Evolutionary conservation across 441 rosid species (phyloP).

Genomic region (Omphalea diandra): DNA sequence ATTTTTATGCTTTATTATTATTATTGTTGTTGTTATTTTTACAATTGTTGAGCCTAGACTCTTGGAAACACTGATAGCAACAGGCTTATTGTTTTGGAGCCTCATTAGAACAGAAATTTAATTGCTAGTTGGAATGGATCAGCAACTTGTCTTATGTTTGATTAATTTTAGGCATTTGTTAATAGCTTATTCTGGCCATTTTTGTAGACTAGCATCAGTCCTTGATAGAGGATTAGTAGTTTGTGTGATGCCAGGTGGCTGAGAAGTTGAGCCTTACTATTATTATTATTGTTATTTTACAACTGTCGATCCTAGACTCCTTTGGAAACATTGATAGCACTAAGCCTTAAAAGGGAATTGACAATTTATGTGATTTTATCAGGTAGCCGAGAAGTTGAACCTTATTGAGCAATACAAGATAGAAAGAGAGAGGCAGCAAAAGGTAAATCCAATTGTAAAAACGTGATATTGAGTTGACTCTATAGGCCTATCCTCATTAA

Average conservation of each 20-base stretch:
- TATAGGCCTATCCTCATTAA: neutral
- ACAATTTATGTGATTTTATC: conserved; percentile 16
- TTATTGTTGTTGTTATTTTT: no score
- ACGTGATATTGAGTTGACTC: neutral
- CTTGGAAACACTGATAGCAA: no score
- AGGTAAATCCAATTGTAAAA: conserved; percentile 40
- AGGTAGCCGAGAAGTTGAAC: conserved; percentile 82
- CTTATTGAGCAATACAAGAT: conserved; percentile 77
- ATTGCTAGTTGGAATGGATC: no score
- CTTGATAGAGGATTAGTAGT: no score
- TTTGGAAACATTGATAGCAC: neutral
- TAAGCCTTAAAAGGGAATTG: neutral
- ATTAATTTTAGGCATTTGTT: neutral
- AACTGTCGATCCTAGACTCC: neutral
- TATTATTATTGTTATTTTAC: neutral
- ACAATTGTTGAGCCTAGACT: no score
- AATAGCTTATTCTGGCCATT: no score
- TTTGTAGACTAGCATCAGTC: no score
- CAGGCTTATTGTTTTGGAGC: no score
- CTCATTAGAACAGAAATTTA: no score
- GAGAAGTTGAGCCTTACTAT: no score
- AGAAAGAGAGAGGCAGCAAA: conserved; percentile 86
- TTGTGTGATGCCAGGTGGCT: no score
- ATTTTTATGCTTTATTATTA: no score
- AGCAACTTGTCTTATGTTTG: neutral